Base-by-base conservation (phyloP, 305 asterid species). In the Caryopteris hybrid region DNA sequence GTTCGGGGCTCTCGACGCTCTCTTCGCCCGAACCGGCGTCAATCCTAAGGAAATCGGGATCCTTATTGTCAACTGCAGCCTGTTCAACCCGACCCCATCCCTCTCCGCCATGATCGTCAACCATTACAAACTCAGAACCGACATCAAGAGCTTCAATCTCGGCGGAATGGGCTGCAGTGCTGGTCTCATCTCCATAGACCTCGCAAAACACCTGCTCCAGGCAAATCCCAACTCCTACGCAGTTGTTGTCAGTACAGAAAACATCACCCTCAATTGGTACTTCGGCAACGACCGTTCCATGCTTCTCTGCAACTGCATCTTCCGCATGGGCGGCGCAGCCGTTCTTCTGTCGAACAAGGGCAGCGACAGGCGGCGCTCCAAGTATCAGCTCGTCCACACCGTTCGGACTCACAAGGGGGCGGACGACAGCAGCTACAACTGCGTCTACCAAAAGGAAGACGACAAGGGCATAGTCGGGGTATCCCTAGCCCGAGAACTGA, bases 151-250 rank as follows among this genome's bases (percentile, higher is more conserved):
- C 80, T 84, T 70, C 64, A 88, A 86, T 18, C 90, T 88, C 0
- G 93, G 91, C 1, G 96, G 96, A 3, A 88, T 88, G 96, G 93
- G 91, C 0, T 88, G 96, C 78, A 83, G 93, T 48, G 96, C 93
- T 0, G 96, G 96, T 12, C 79, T 88, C 4, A 86, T 88, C 5
- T 84, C 93, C 7, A 64, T 86, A 0, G 93, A 86, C 81, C 81
- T 88, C 1, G 96, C 93, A 3, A 78, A 69, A 1, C 87, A 86
- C 42, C 76, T 88, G 0, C 85, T 86, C 5, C 85, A 81, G 63
- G 84, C 89, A 0, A 83, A 86, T 43, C 91, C 84, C 2, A 74
- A 79, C 54, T 64, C 86, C 3, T 79, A 78, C 56, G 96, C 89
- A 0, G 68, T 84, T 3, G 88, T 88, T 0, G 91, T 86, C 12